Evolutionary conservation across 495 filamentous ascomycete species (phyloP).

Genomic region (Hyaloscypha bicolor): DNA sequence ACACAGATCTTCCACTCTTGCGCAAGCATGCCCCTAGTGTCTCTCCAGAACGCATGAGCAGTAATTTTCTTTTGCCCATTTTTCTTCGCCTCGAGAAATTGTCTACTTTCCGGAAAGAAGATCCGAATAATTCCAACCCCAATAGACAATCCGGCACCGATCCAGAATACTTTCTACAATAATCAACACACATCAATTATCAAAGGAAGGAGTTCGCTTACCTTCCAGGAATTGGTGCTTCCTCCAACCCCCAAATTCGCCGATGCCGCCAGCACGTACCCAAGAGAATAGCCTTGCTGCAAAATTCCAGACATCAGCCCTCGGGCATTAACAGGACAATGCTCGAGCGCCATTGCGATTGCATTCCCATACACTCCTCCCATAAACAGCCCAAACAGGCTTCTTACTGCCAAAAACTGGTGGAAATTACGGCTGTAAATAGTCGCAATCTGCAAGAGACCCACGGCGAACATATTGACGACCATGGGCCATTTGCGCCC

Average conservation of each 20-base stretch:
- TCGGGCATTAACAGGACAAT: constrained; percentile 54
- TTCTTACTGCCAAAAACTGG: constrained; percentile 69
- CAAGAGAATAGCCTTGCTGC: constrained; percentile 77
- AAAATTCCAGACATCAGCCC: constrained; percentile 75
- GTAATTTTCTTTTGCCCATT: constrained; percentile 49
- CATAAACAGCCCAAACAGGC: constrained; percentile 81
- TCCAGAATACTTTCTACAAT: constrained; percentile 35
- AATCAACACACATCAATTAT: too few species aligned
- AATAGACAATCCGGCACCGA: constrained; percentile 65
- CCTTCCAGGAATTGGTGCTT: constrained; percentile 19
- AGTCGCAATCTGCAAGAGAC: constrained; percentile 69
- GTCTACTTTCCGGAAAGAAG: constrained; percentile 68
- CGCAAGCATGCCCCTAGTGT: constrained; percentile 61
- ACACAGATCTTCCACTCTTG: constrained; percentile 72
- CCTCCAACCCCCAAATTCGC: constrained; percentile 52
- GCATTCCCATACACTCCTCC: constrained; percentile 81
- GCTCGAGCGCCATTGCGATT: constrained; percentile 80
- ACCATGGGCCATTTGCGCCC: constrained; percentile 86
- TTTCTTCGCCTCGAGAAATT: constrained; percentile 67
- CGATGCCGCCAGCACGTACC: constrained; percentile 73
- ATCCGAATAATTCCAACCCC: constrained; percentile 63
- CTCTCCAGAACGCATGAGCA: constrained; percentile 59
- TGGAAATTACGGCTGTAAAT: constrained; percentile 68
- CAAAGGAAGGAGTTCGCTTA: background rate
- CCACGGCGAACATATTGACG: constrained; percentile 66